Conservation (phyloP, 768 basidiomycete species). For the Leucocoprinus leucothites region DNA sequence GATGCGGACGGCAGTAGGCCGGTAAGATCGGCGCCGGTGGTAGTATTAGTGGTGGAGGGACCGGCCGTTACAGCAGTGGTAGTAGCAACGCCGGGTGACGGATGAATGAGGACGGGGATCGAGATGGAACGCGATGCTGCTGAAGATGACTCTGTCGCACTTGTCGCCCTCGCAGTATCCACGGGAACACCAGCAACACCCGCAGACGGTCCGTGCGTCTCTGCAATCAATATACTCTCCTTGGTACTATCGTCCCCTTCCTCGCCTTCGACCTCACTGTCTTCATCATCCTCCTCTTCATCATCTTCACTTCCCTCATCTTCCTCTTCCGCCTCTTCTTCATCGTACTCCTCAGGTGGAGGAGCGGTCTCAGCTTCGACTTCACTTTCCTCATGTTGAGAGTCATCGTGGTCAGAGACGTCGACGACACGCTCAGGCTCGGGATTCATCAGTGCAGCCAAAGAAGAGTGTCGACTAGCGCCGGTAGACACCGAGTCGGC, state of each 20-base stretch:
- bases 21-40: slow-evolving; percentile 11
- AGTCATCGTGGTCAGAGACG: slow-evolving; percentile 5
- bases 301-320: slow-evolving; percentile 9
- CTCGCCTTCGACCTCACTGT: slow-evolving; percentile 17
- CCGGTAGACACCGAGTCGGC: slow-evolving; percentile 16
- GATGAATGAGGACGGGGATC: slow-evolving; percentile 31
- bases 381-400: slow-evolving; percentile 5
- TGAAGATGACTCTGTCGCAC: slow-evolving; percentile 1
- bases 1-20: slow-evolving; percentile 22
- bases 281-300: slow-evolving; percentile 18
- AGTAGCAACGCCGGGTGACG: too few species aligned
- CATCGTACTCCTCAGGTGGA: slow-evolving; percentile 17
- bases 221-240: slow-evolving; percentile 11
- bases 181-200: slow-evolving; percentile 4
- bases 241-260: slow-evolving; percentile 17
- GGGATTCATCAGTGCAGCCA: slow-evolving; percentile 16
- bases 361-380: slow-evolving; percentile 7
- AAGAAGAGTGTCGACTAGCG: slow-evolving; percentile 17
- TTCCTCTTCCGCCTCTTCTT: slow-evolving; percentile 11
- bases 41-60: slow-evolving; percentile 15
- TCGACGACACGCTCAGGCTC: too few species aligned
- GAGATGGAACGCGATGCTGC: slow-evolving; percentile 21
- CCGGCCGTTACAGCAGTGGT: too few species aligned
- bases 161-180: background rate
- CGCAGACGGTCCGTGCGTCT: slow-evolving; percentile 13